Evolutionary conservation across 305 asterid genomes (phyloP).

Genomic region (Ajuga reptans): DNA sequence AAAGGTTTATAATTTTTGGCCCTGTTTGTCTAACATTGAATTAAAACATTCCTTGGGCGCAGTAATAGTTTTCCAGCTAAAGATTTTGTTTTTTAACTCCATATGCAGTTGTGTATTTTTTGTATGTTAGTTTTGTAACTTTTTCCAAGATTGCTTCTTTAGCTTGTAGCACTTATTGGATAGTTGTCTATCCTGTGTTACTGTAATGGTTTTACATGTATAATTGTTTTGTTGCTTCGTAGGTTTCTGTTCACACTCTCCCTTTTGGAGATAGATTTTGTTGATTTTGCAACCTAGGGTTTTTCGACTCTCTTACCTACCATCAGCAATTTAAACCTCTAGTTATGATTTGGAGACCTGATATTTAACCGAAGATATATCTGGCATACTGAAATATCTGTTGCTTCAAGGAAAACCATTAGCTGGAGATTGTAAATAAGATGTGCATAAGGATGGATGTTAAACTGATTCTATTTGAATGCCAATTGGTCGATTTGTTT

Average conservation of each 20-base stretch:
- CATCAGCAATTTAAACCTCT: not conserved
- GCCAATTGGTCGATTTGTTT: not conserved
- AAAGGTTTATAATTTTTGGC: too few relatives aligned
- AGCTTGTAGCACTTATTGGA: slow-evolving; percentile 5
- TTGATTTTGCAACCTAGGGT: not conserved
- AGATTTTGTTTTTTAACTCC: too few relatives aligned
- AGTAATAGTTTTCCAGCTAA: too few relatives aligned
- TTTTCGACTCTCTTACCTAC: not conserved
- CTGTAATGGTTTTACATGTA: too few relatives aligned
- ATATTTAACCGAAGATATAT: not conserved
- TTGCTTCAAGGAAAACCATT: not conserved
- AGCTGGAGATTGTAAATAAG: not conserved
- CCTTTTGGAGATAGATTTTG: not conserved
- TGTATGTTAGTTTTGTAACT: too few relatives aligned
- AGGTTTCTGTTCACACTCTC: not conserved
- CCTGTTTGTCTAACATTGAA: too few relatives aligned
- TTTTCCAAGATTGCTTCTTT: not conserved
- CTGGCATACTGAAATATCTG: not conserved
- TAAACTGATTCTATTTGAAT: not conserved
- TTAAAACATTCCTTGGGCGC: too few relatives aligned
- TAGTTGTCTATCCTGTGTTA: not conserved
- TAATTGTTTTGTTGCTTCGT: not conserved
- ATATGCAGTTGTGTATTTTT: too few relatives aligned
- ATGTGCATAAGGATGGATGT: not conserved
- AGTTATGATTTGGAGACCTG: not conserved